Base-by-base conservation (phyloP, 2,329 filamentous ascomycete species). In the Aspergillus caelatus region DNA sequence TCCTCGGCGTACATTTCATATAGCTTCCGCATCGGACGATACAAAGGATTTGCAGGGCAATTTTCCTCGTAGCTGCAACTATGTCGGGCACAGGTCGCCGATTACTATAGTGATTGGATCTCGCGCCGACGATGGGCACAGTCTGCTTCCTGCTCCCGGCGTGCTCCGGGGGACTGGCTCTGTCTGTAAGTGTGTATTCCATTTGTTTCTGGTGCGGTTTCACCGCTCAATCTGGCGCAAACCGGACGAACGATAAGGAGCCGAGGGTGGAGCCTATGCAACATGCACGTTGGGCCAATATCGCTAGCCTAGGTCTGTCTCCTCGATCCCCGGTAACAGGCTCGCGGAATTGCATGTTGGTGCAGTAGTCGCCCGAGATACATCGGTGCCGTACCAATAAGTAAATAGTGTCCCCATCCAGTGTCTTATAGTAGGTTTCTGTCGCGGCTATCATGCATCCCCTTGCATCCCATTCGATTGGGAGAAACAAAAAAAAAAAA, bases 161-260 rank as follows among this genome's bases (percentile, higher is more conserved):
- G 58, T 66, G 65, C 68, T 71, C 70, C 70, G 70, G 66, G 63
- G 64, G 56, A 68, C 58, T 71, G 70, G 70, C 67, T 68, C 63
- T 26, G 21, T 28, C 45, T 26, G 21, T 48, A 26, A 52, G 14
- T 19, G 23, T 66, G 62, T 63, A 60, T 69, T 63, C 61, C 57
- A 61, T 64, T 61, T 61, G 61, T 53, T 66, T 64, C 65, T 63
- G 61, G 61, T 60, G 62, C 57, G 52, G 68, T 70, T 71, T 72
- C 70, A 72, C 70, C 70, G 70, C 70, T 71, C 62, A 60, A 61
- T 63, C 66, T 65, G 60, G 58, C 58, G 58, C 61, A 66, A 62
- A 58, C 62, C 56, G 61, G 57, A 63, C 60, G 67, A 70, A 66
- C 65, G 69, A 71, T 71, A 70, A 71, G 65, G 62, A 65, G 62